Conservation (phyloP, 371 early-diverging fungal species). For the Mortierella sp. region DNA sequence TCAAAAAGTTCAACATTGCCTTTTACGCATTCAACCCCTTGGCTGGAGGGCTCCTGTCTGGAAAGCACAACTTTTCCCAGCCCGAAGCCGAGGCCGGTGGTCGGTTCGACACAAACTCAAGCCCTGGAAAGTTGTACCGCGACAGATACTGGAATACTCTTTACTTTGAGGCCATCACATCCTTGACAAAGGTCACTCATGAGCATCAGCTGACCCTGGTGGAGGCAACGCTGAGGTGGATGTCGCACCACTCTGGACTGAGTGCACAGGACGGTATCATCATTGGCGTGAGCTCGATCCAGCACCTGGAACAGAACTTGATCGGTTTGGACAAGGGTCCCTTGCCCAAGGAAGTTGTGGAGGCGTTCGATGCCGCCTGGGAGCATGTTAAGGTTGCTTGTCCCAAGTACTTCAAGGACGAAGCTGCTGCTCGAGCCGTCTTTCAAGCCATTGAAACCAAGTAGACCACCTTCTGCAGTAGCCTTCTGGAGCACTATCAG, state of each 20-base stretch:
- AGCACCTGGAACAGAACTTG: slow-evolving; percentile 65
- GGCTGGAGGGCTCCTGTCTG: slow-evolving; percentile 71
- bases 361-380: slow-evolving; percentile 73
- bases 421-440: not conserved
- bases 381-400: slow-evolving; percentile 56
- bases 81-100: slow-evolving; percentile 49
- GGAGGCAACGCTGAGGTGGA: slow-evolving; percentile 73
- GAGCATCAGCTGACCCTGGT: slow-evolving; percentile 59
- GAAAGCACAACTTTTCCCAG: slow-evolving; percentile 57
- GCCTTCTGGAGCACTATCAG: not conserved
- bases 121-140: slow-evolving; percentile 63
- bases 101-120: slow-evolving; percentile 32
- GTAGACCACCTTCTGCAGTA: not conserved
- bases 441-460: not conserved
- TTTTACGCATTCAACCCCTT: slow-evolving; percentile 76
- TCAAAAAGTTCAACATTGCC: slow-evolving; percentile 66
- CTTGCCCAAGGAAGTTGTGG: slow-evolving; percentile 64
- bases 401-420: slow-evolving; percentile 59
- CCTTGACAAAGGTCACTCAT: slow-evolving; percentile 54
- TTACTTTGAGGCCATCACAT: slow-evolving; percentile 65
- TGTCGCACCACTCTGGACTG: slow-evolving; percentile 71
- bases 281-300: slow-evolving; percentile 68
- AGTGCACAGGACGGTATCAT: slow-evolving; percentile 63
- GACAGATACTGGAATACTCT: slow-evolving; percentile 69
- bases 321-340: slow-evolving; percentile 65